A percentile compares a stretch with the other conserved stretches of the same genome.
phyloP scores from a whole-genome alignment of 2,329 filamentous ascomycete genomes.

The Exserohilum rostratum region DNA sequence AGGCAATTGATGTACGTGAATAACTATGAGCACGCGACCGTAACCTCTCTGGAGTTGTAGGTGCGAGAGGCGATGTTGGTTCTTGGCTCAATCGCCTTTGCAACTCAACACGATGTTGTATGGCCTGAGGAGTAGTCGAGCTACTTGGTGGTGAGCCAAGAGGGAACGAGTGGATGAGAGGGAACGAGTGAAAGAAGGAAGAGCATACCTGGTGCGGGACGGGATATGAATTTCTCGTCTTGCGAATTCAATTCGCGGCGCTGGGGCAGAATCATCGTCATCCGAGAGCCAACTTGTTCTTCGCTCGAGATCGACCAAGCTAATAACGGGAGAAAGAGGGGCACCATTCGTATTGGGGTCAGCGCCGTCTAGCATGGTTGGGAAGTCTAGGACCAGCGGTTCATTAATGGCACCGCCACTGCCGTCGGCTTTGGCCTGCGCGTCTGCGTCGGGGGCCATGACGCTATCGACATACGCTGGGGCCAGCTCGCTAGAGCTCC shows the following conservation, averaged over 20 bases:
- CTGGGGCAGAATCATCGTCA: slow-evolving; percentile 38
- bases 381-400: slow-evolving; percentile 40
- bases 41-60: slow-evolving; percentile 24
- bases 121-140: slow-evolving; percentile 30
- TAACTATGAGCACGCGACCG: slow-evolving; percentile 18
- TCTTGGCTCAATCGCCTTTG: slow-evolving; percentile 27
- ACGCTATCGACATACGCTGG: slow-evolving; percentile 38
- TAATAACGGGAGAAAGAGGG: slow-evolving; percentile 24
- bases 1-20: slow-evolving; percentile 19
- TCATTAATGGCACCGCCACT: slow-evolving; percentile 33
- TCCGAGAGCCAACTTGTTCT: slow-evolving; percentile 32
- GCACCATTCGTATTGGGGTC: slow-evolving; percentile 26
- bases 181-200: neutral
- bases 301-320: slow-evolving; percentile 13
- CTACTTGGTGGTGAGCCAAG: slow-evolving; percentile 22
- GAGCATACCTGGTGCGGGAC: slow-evolving; percentile 42
- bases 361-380: slow-evolving; percentile 31
- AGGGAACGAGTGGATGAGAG: neutral
- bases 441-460: slow-evolving; percentile 29
- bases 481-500: slow-evolving; percentile 27
- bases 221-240: slow-evolving; percentile 47
- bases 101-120: slow-evolving; percentile 25
- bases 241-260: slow-evolving; percentile 42
- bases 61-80: slow-evolving; percentile 17
- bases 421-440: slow-evolving; percentile 15